Conservation (phyloP, 129 eudicot genomes). For the Arctium minus region DNA sequence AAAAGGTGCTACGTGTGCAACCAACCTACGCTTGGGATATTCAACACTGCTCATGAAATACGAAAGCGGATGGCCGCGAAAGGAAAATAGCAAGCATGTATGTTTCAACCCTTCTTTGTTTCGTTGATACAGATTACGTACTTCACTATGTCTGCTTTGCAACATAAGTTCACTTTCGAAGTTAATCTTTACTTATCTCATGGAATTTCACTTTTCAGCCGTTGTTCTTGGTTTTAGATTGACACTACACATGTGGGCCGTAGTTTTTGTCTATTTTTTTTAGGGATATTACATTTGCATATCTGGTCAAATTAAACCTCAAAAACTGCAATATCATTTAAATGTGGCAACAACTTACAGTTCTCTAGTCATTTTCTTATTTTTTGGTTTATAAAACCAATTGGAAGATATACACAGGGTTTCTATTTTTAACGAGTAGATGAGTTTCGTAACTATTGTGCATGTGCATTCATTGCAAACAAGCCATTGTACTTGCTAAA, state of each 20-base stretch:
- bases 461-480: no score
- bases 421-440: background rate
- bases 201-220: background rate
- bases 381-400: background rate
- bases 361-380: background rate
- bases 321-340: background rate
- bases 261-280: background rate
- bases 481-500: no score
- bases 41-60: conserved; percentile 84
- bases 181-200: conserved; percentile 6
- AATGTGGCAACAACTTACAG: background rate
- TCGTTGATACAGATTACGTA: background rate
- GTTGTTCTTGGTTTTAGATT: background rate
- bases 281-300: background rate
- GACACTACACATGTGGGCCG: background rate
- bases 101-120: conserved; percentile 5
- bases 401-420: background rate
- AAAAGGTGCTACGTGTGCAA: conserved; percentile 90
- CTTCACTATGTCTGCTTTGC: conserved; percentile 7
- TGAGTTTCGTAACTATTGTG: background rate
- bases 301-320: background rate
- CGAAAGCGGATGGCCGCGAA: conserved; percentile 66
- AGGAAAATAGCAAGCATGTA: conserved; percentile 39
- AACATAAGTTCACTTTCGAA: background rate
- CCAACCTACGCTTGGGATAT: conserved; percentile 85